These are phyloP conservation scores for Daldinia sp. DNA, from an alignment of 2,329 filamentous ascomycete species.

Conservation along the genomic window DNA sequence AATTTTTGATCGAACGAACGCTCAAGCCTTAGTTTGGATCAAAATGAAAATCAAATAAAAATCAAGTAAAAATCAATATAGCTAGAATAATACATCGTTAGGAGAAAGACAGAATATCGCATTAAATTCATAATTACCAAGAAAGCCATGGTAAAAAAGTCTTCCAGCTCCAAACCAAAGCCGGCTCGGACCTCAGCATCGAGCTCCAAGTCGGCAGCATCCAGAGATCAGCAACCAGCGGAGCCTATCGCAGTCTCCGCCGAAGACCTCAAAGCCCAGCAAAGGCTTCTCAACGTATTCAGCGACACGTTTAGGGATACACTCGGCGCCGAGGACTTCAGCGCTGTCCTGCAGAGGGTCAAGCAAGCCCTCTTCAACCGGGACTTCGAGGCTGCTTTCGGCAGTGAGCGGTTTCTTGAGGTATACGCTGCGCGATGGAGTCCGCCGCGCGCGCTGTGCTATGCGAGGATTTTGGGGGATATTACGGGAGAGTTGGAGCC, in stretches of 20 bases:
- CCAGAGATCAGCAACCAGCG: background rate
- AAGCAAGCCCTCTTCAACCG: slow-evolving; percentile 87
- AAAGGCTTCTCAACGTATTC: slow-evolving; percentile 42
- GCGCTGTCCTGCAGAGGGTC: slow-evolving; percentile 75
- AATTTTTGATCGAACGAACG: background rate
- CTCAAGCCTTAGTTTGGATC: background rate
- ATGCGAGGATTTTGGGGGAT: slow-evolving; percentile 64
- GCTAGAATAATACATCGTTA: background rate
- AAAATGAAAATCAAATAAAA: background rate
- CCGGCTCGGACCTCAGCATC: slow-evolving; percentile 6
- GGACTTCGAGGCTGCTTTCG: slow-evolving; percentile 85
- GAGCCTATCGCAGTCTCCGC: background rate
- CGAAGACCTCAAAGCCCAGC: slow-evolving; percentile 30
- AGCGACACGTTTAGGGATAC: slow-evolving; percentile 61
- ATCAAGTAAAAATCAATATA: background rate
- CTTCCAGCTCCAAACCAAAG: slow-evolving; percentile 13
- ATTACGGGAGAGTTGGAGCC: slow-evolving; percentile 49
- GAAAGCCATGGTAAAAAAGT: slow-evolving; percentile 25
- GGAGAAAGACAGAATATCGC: background rate
- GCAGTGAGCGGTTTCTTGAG: slow-evolving; percentile 72
- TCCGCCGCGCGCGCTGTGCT: slow-evolving; percentile 83
- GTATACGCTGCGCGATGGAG: slow-evolving; percentile 94
- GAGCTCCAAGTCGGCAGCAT: background rate
- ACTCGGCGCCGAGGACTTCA: slow-evolving; percentile 57
- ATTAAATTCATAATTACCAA: background rate